Conservation (phyloP, 169 alveolate species). For the Cryptosporidium muris region DNA sequence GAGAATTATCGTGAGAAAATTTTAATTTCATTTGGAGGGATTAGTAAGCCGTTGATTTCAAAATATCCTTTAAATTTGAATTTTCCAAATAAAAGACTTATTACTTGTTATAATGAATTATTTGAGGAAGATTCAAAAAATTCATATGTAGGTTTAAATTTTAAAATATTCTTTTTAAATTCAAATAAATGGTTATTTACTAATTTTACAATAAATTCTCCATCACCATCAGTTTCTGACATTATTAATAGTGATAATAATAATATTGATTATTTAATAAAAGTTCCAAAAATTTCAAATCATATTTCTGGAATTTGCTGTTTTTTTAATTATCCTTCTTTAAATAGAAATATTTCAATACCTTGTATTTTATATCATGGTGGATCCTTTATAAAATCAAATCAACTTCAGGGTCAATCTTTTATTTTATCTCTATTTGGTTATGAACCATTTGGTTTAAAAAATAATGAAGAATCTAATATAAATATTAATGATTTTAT, state of each 20-base stretch:
- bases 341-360: constrained; percentile 10
- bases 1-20: background rate
- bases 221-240: constrained; percentile 5
- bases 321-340: constrained; percentile 8
- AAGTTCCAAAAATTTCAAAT: too few relatives aligned
- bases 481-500: background rate
- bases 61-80: constrained; percentile 27
- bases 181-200: constrained; percentile 26
- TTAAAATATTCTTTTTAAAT: constrained; percentile 4
- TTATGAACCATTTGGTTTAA: constrained; percentile 22
- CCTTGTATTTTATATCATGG: constrained; percentile 53
- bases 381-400: background rate
- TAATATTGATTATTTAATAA: too few relatives aligned
- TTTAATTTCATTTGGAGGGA: constrained; percentile 34
- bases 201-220: constrained; percentile 20
- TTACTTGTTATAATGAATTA: background rate
- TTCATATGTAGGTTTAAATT: background rate
- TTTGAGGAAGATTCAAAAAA: background rate
- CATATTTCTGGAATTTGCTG: background rate
- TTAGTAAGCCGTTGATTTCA: constrained; percentile 2
- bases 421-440: constrained; percentile 39
- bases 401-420: background rate
- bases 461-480: background rate
- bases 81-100: constrained; percentile 4
- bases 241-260: too few relatives aligned